A percentile compares a stretch with the other conserved stretches of the same genome.
phyloP scores from a whole-genome alignment of 768 basidiomycete genomes.

The Suillus placidus region DNA sequence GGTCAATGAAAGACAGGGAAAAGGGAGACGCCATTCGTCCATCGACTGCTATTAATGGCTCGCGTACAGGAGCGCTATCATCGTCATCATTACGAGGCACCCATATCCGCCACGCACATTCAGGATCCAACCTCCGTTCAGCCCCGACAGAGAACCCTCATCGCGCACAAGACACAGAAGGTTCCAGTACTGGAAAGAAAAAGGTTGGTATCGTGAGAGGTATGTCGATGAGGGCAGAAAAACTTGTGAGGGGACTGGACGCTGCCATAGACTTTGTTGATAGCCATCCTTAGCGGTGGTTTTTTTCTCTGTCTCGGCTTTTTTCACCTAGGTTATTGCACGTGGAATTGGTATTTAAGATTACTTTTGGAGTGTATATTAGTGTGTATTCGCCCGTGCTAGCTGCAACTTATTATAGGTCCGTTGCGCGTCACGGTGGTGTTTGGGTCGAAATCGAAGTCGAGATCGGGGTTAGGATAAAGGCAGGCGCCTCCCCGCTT shows the following conservation, averaged over 20 bases:
- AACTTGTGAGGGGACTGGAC: conserved; percentile 41
- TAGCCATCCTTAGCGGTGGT: conserved; percentile 7
- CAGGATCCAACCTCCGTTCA: conserved; percentile 29
- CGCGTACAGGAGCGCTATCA: neutral
- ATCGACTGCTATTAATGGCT: neutral
- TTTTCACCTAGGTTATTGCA: neutral
- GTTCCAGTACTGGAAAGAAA: conserved; percentile 32
- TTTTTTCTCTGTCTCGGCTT: neutral
- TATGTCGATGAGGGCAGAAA: conserved; percentile 37
- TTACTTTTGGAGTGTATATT: neutral
- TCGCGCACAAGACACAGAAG: conserved; percentile 9
- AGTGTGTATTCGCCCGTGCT: neutral
- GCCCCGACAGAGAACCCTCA: conserved; percentile 14
- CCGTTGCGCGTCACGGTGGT: too few relatives aligned
- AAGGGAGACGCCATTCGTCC: conserved; percentile 8
- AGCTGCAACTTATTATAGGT: neutral
- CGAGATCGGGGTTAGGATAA: too few relatives aligned
- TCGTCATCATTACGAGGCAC: conserved; percentile 1
- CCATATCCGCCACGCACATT: conserved; percentile 25
- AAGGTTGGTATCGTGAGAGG: conserved; percentile 35
- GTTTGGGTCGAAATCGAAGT: too few relatives aligned
- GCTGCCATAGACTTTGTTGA: conserved; percentile 47
- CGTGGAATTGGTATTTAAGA: neutral
- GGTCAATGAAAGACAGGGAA: conserved; percentile 14
- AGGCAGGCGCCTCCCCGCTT: too few relatives aligned